Evolutionary conservation across 1,139 yeast genomes (phyloP), one percentile per base, ranked within the genome.

Genomic region (Lodderomyces margitis): DNA sequence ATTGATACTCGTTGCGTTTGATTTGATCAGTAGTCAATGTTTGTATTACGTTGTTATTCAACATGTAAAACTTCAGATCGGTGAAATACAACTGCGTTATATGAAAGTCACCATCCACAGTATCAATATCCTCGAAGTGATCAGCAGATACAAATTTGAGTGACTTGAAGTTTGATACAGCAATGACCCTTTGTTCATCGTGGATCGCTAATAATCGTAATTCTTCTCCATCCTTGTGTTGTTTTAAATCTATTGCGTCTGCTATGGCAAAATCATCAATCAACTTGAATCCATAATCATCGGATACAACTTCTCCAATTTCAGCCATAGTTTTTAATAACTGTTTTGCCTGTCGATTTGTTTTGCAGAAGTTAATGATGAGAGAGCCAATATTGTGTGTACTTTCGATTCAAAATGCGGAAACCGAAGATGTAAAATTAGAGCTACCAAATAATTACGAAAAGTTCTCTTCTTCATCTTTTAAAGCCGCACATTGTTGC

Each of bases 271-370:
- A 44, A 14, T 55, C 56, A 14, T 54, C 58, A 3, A 46, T 49
- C 15, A 64, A 52, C 41, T 61, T 61, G 57, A 68, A 71, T 21
- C 75, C 75, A 41, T 68, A 58, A 50, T 64, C 67, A 49, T 71
- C 75, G 2, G 75, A 59, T 8, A 58, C 49, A 14, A 51, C 41
- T 52, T 67, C 71, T 24, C 54, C 59, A 16, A 60, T 43, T 4
- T 16, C 15, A 6, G 4, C 15, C 40, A 36, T 27, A 4, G 11
- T 15, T 14, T n/a, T 7, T 15, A n/a, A 15, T 27, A 16, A n/a
- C 14, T 27, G 30, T 24, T 24, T 6, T 14, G 32, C n/a, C n/a
- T n/a, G n/a, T n/a, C n/a, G n/a, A n/a, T n/a, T n/a, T n/a, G n/a
- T n/a, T n/a, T n/a, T n/a, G n/a, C n/a, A n/a, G n/a, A n/a, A n/a